Evolutionary conservation across 768 basidiomycete genomes (phyloP), one percentile per base, ranked within the genome.

Genomic region (Leccinum imitatum): DNA sequence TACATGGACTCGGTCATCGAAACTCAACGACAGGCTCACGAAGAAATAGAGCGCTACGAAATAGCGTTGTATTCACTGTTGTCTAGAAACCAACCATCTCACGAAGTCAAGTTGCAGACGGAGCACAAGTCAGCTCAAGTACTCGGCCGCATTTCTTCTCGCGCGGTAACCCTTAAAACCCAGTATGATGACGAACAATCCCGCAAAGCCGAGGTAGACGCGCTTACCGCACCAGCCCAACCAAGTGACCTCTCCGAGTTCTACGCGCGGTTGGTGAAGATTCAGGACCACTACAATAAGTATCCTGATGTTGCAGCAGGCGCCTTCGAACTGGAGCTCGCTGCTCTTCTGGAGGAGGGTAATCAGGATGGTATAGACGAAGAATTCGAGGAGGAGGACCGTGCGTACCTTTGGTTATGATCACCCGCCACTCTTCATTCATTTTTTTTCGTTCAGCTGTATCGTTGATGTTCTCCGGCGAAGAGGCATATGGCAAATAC

Each of bases 221-320:
- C 80, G 13, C 75, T 93, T 6, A 88, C 90, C 39, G 79, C 83
- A 11, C 76, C 85, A 15, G 62, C 77, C 4, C 81, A 84, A 65
- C 82, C 82, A 51, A 84, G 85, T 75, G 85, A 98, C 76, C 82
- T 98, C 54, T 87, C 89, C 51, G 93, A 96, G 75, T 99, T 99
- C 79, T 98, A 99, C 79, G 80, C 88, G 74, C 89, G 97, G 79
- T 87, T 98, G 81, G 88, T 86, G 71, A 94, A 91, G 84, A 87
- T 98, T 76, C 93, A 95, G 79, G 94, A 95, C 73, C 93, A 96
- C 84, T 88, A 98, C 82, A 84, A 83, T 77, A 93, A 93, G 81
- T 95, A 98, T 82, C 95, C 95, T 79, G 91, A 95, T 78, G 80
- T 90, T 77, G 82, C 84, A 69, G 80, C 87, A 81, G 88, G 84